Percentiles rank a stretch among this genome's conserved stretches.
These are phyloP conservation scores for Bisporella sp. DNA, from an alignment of 2,329 filamentous ascomycete genomes.

Conservation along the genomic window DNA sequence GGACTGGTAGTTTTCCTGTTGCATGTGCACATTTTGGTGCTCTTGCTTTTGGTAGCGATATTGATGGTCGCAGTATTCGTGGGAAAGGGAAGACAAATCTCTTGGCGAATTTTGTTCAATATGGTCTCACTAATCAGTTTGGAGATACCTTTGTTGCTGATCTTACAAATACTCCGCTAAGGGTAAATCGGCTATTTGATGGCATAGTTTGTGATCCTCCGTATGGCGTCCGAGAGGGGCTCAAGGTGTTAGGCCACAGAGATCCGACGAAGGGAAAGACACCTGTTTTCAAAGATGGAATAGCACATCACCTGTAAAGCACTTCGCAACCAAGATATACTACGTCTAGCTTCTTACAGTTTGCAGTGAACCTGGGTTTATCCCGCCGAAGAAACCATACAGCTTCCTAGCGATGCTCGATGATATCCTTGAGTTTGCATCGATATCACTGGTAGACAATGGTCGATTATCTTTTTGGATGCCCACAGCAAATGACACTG, in stretches of 20 bases:
- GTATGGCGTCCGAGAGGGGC: slow-evolving; percentile 87
- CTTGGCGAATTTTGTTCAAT: slow-evolving; percentile 75
- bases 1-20: slow-evolving; percentile 87
- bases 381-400: slow-evolving; percentile 87
- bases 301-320: slow-evolving; percentile 59
- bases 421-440: slow-evolving; percentile 80
- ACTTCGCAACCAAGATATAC: background rate
- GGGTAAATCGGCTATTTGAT: slow-evolving; percentile 58
- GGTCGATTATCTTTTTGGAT: slow-evolving; percentile 94
- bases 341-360: slow-evolving; percentile 5
- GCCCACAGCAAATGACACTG: slow-evolving; percentile 78
- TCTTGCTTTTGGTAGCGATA: slow-evolving; percentile 77
- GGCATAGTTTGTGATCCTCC: slow-evolving; percentile 94
- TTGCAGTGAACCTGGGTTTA: slow-evolving; percentile 54
- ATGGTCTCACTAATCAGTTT: slow-evolving; percentile 58
- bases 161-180: slow-evolving; percentile 77
- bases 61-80: slow-evolving; percentile 83
- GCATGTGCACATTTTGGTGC: slow-evolving; percentile 89
- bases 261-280: slow-evolving; percentile 54
- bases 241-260: slow-evolving; percentile 77
- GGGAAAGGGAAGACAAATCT: slow-evolving; percentile 51
- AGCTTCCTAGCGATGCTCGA: slow-evolving; percentile 85
- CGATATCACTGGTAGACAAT: slow-evolving; percentile 65
- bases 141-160: slow-evolving; percentile 81
- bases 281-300: slow-evolving; percentile 60